phyloP scores from a whole-genome alignment of 352 stramenopile species.

The Phytophthora colocasiae region DNA sequence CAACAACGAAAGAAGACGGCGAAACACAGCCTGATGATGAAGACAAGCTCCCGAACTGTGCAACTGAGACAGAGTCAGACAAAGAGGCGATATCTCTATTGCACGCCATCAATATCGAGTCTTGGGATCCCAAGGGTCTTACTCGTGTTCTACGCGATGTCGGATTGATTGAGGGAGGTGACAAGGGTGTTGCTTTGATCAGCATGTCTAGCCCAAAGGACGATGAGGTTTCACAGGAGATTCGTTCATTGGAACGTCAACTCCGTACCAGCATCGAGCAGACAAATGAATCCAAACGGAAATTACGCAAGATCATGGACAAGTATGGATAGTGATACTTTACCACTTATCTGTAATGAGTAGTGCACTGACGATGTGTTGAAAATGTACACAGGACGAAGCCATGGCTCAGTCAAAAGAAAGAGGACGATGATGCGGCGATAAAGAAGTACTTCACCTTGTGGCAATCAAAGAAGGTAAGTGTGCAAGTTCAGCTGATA shows the following conservation, averaged over 20 bases:
- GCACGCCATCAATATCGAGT: slow-evolving; percentile 11
- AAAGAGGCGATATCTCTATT: slow-evolving; percentile 14
- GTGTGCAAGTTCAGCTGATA: neutral
- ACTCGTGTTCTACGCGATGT: slow-evolving; percentile 42
- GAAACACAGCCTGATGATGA: slow-evolving; percentile 26
- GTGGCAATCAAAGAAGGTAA: slow-evolving; percentile 74
- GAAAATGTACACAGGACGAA: slow-evolving; percentile 46
- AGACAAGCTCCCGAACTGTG: slow-evolving; percentile 22
- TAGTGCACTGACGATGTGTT: slow-evolving; percentile 10
- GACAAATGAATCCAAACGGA: slow-evolving; percentile 71
- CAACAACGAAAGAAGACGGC: slow-evolving; percentile 15
- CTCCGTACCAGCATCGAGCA: slow-evolving; percentile 48
- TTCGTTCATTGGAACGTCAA: slow-evolving; percentile 57
- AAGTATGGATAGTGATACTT: slow-evolving; percentile 34
- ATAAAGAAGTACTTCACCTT: slow-evolving; percentile 68
- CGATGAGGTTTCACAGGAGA: slow-evolving; percentile 73
- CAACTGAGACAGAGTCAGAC: slow-evolving; percentile 6
- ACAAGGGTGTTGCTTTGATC: slow-evolving; percentile 33
- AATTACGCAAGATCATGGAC: slow-evolving; percentile 61
- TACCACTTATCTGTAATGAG: neutral
- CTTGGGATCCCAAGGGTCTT: slow-evolving; percentile 42
- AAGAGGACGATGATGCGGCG: slow-evolving; percentile 51
- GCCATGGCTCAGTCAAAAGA: slow-evolving; percentile 64
- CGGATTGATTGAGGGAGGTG: slow-evolving; percentile 56
- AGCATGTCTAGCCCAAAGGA: slow-evolving; percentile 44